A percentile compares a stretch with the other conserved stretches of the same genome.
phyloP scores from a whole-genome alignment of 208 protist species.

The Acanthamoeba sp. region DNA sequence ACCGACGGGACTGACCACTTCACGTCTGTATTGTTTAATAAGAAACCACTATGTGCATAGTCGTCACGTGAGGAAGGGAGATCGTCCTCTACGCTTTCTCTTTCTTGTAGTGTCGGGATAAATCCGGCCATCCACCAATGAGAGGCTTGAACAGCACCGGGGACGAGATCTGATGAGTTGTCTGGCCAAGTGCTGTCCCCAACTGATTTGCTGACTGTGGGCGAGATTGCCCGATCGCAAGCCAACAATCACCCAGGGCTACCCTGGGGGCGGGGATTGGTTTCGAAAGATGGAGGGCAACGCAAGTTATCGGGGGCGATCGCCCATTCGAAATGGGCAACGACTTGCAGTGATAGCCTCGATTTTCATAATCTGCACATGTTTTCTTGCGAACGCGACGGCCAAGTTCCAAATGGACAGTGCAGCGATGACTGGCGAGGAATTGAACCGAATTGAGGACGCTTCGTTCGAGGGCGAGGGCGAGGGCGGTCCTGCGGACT shows the following conservation, averaged over 20 bases:
- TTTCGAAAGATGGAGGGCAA: neutral
- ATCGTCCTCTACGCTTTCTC: neutral
- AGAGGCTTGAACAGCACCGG: too few species aligned
- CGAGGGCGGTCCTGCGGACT: neutral
- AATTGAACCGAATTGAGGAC: neutral
- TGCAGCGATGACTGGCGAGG: neutral
- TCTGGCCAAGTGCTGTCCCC: too few species aligned
- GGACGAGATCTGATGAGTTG: too few species aligned
- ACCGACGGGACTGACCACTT: neutral
- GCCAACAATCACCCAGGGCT: too few species aligned
- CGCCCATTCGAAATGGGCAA: neutral
- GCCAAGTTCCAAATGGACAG: neutral
- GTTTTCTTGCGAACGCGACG: neutral
- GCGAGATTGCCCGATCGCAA: too few species aligned
- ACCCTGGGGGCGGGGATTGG: too few species aligned
- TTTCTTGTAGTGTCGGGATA: neutral
- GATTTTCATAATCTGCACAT: neutral
- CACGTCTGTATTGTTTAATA: neutral
- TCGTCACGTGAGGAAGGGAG: neutral
- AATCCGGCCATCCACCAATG: neutral
- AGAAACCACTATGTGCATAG: too few species aligned
- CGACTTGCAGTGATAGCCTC: neutral
- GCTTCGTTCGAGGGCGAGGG: neutral
- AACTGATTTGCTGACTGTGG: too few species aligned
- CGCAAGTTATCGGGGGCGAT: neutral